Percentiles rank a stretch among this genome's conserved stretches.
phyloP scores from a whole-genome alignment of 2,329 filamentous ascomycete genomes.

The Mycosphaerella sp. region DNA sequence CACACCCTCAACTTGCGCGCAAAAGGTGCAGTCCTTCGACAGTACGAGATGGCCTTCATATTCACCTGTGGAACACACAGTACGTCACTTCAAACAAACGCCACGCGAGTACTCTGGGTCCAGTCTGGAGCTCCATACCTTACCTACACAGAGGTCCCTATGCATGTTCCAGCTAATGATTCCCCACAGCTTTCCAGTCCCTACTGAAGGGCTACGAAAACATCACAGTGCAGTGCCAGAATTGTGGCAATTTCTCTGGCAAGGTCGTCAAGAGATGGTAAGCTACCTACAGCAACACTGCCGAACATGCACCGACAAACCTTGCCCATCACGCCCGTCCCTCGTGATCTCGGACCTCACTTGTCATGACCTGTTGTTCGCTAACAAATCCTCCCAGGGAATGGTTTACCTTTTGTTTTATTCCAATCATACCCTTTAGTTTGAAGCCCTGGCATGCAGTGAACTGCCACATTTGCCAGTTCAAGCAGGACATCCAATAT shows the following conservation, averaged over 20 bases:
- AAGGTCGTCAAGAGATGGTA: conserved; percentile 44
- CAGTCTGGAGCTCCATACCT: neutral
- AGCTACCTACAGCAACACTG: conserved; percentile 1
- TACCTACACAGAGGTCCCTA: neutral
- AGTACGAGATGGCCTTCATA: conserved; percentile 36
- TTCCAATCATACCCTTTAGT: conserved; percentile 59
- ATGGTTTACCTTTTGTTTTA: conserved; percentile 59
- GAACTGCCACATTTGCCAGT: conserved; percentile 68
- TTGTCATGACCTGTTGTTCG: neutral
- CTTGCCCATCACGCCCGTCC: neutral
- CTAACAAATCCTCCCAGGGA: conserved; percentile 31
- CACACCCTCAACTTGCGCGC: neutral
- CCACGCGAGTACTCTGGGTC: neutral
- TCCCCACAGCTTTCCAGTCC: conserved; percentile 41
- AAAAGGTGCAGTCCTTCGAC: neutral
- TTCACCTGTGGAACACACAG: conserved; percentile 48
- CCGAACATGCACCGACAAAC: neutral
- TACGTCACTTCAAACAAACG: conserved; percentile 25
- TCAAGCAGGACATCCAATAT: conserved; percentile 55
- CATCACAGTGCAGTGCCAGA: conserved; percentile 47
- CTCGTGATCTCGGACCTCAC: neutral
- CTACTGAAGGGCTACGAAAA: conserved; percentile 44
- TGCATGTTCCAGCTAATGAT: conserved; percentile 9
- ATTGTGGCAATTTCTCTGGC: conserved; percentile 47
- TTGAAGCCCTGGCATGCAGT: conserved; percentile 54